phyloP scores from a whole-genome alignment of 1,284 basidiomycete genomes.

The Boletus semigastroideus region DNA sequence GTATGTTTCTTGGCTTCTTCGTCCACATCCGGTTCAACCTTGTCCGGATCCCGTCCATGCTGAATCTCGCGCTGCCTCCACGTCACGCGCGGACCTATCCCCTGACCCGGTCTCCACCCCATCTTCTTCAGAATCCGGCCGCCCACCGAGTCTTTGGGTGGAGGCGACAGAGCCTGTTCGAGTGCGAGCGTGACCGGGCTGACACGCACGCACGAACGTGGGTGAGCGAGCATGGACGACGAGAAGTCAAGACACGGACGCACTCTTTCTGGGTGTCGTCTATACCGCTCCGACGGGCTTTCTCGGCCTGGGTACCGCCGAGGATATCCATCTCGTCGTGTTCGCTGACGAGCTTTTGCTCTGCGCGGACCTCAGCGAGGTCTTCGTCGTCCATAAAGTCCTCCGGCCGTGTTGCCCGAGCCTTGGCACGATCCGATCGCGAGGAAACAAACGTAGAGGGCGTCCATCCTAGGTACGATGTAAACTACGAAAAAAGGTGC shows the following conservation, averaged over 20 bases:
- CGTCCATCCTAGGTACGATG: constrained; percentile 74
- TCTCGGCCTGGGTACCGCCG: constrained; percentile 56
- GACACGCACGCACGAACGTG: background rate
- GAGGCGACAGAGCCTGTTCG: constrained; percentile 58
- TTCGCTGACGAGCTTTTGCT: constrained; percentile 72
- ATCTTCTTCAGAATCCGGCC: constrained; percentile 88
- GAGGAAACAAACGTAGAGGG: constrained; percentile 91
- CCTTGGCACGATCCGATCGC: constrained; percentile 68
- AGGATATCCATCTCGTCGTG: constrained; percentile 71
- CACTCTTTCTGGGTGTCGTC: constrained; percentile 60
- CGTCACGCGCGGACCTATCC: constrained; percentile 89
- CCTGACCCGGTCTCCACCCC: constrained; percentile 93
- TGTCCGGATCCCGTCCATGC: constrained; percentile 50
- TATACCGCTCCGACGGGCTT: constrained; percentile 29
- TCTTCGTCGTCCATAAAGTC: constrained; percentile 99
- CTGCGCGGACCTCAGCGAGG: constrained; percentile 75
- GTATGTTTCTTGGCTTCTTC: constrained; percentile 83
- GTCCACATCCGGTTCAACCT: constrained; percentile 52
- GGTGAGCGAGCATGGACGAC: background rate
- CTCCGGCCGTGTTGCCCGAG: constrained; percentile 64
- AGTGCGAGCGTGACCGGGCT: constrained; percentile 65
- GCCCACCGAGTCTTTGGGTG: constrained; percentile 71
- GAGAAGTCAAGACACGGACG: constrained; percentile 25
- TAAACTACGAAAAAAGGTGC: background rate
- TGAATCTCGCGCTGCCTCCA: constrained; percentile 74